Base-by-base conservation (phyloP, 768 basidiomycete genomes). In the Gloeopeniophorella convolvens region DNA sequence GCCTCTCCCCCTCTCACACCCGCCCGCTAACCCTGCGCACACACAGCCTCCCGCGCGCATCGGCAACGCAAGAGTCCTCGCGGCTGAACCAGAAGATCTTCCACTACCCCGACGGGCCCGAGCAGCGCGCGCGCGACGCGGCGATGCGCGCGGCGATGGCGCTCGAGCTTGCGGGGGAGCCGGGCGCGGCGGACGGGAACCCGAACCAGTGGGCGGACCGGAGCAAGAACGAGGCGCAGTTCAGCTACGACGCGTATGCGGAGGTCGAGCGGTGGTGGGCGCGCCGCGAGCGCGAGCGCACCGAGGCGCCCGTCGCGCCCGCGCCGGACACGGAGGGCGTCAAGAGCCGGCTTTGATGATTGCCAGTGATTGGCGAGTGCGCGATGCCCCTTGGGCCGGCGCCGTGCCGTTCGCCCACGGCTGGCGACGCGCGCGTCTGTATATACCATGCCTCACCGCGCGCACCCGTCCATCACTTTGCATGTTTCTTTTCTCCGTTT, bases 171-270 rank as follows among this genome's bases (percentile, higher is more conserved):
- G 57, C 50, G 58, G 39, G 44, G 55, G 51, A 34, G 42, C 31
- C 40, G 47, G 39, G 46, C 23, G 13, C 67, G 67, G 21, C 51
- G 20, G 58, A 63, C 33, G 68, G 66, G 2, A 78, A 73, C 55
- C 66, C 69, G 48, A 81, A 81, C 54, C 70, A 77, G 53, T 81
- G 80, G 80, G 77, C 78, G 5, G 79, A 82, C 60, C 70, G 68
- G 58, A 63, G 60, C 43, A 79, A 78, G 69, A 79, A 63, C 45
- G 49, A 40, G 30, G 56, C 55, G 4, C 72, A 75, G 57, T 82
- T 79, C 62, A 68, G 70, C 12, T 80, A 80, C 51, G 78, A 81
- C 50, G 75, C 77, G 0, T 78, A 80, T 37, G 62, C 23, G 9
- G 76, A 66, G 30, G 77, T 71, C 5, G 74, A 79, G 37, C 58